phyloP scores from a whole-genome alignment of 306 rosid species.

The Phaseolus lunatus region DNA sequence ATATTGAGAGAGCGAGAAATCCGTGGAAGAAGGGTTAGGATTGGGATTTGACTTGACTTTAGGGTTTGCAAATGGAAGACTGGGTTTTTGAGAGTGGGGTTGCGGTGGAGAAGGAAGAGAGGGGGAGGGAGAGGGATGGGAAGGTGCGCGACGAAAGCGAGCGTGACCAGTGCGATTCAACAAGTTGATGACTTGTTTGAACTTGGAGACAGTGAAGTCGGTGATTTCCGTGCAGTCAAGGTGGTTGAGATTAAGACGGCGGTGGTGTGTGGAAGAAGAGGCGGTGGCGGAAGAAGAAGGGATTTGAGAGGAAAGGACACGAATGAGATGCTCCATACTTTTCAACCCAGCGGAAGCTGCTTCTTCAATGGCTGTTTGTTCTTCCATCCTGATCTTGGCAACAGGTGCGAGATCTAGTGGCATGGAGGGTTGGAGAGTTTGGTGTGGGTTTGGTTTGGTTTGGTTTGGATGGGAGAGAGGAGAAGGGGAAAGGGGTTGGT shows the following conservation, averaged over 20 bases:
- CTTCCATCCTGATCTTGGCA: slow-evolving; percentile 48
- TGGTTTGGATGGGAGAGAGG: not conserved
- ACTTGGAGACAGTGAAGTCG: slow-evolving; percentile 81
- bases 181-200: slow-evolving; percentile 73
- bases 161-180: slow-evolving; percentile 90
- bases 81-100: slow-evolving; percentile 9
- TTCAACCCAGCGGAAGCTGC: slow-evolving; percentile 76
- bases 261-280: slow-evolving; percentile 9
- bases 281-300: slow-evolving; percentile 21
- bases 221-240: slow-evolving; percentile 67
- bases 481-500: not conserved
- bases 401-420: slow-evolving; percentile 46
- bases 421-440: too few species aligned
- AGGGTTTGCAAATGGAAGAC: slow-evolving; percentile 44
- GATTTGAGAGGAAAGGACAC: slow-evolving; percentile 52
- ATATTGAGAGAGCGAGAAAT: slow-evolving; percentile 43
- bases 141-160: slow-evolving; percentile 85
- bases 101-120: slow-evolving; percentile 3
- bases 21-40: not conserved
- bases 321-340: slow-evolving; percentile 78
- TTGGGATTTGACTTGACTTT: slow-evolving; percentile 3
- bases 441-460: not conserved
- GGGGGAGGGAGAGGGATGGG: not conserved
- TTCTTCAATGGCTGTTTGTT: slow-evolving; percentile 66
- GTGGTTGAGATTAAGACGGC: slow-evolving; percentile 13